Evolutionary conservation across 164 flowering plant species (phyloP).

Genomic region (Sedum album): DNA sequence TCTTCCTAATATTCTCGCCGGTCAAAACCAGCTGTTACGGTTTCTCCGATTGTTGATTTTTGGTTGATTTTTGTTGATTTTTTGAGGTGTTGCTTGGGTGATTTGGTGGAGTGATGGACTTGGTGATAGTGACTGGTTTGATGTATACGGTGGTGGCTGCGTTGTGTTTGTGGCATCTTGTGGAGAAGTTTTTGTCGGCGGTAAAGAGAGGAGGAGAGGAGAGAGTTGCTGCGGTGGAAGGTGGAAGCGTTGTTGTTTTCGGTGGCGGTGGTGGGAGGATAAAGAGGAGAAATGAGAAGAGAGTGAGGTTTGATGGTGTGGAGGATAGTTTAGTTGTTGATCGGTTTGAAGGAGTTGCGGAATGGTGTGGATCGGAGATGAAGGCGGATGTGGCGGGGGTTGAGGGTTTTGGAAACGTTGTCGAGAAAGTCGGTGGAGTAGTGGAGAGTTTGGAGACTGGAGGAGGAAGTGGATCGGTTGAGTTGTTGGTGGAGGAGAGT

Average conservation of each 20-base stretch:
- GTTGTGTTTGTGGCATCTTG: not conserved
- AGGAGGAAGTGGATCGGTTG: not conserved
- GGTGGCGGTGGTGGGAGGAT: not conserved
- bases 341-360: not conserved
- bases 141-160: not conserved
- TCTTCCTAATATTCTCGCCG: not conserved
- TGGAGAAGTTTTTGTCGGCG: not conserved
- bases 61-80: not conserved
- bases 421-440: not conserved
- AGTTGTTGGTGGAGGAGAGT: not conserved
- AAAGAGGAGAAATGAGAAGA: not conserved
- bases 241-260: not conserved
- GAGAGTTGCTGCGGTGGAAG: not conserved
- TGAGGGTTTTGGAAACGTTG: not conserved
- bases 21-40: not conserved
- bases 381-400: not conserved
- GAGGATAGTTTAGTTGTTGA: not conserved
- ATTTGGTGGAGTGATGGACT: not conserved
- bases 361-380: not conserved
- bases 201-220: not conserved
- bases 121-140: not conserved
- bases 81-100: not conserved
- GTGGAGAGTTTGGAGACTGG: too few relatives aligned
- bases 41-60: not conserved
- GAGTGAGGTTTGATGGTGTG: conserved; percentile 1